Base-by-base conservation (phyloP, 176 grass and related monocot genomes). In the Rhynchospora pubera region DNA sequence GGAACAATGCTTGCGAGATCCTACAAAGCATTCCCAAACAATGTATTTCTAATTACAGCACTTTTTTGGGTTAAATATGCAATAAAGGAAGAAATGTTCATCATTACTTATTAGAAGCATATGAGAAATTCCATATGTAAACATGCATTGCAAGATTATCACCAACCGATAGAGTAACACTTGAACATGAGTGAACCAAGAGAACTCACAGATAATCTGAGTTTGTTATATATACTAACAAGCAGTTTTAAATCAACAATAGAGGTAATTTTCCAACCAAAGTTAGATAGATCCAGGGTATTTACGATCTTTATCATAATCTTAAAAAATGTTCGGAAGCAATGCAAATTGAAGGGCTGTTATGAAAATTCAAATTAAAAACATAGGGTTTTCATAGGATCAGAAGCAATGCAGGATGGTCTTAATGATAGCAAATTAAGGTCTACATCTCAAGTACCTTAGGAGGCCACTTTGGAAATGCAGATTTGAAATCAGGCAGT, bases 401-500 rank as follows among this genome's bases (percentile, higher is more conserved):
- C 43, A 62, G 18, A 64, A 82, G 24, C 1, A 26, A 84, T 56
- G 24, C 59, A 50, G 42, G 30, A 24, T 15, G 42, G 22, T 82
- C 61, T 21, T 24, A 72, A 52, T 76, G 72, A 47, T 60, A 84
- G 53, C 2, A 18, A 78, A 78, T 83, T 85, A 76, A 57, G 30
- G 71, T 71, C 52, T 16, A 10, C 43, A 71, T 63, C 28, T 51
- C 46, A 79, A 52, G 45, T 85, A 97, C 94, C 94, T 91, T 88
- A 85, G 87, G 16, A 43, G 85, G 86, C 91, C 91, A 97, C 82
- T 88, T 97, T n/a, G 94, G 94, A 65, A 97, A 97, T 67, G 91
- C 85, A 79, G 94, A 91, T 84, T 97, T 97, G 85, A 91, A 97
- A 81, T 93, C 91, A 82, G 89, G 89, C 42, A 97, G 78, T 21